Percentiles rank a stretch among this genome's conserved stretches.
Conservation (phyloP, 2,329 filamentous ascomycete genomes). For the Myriosclerotinia duriaeana region DNA sequence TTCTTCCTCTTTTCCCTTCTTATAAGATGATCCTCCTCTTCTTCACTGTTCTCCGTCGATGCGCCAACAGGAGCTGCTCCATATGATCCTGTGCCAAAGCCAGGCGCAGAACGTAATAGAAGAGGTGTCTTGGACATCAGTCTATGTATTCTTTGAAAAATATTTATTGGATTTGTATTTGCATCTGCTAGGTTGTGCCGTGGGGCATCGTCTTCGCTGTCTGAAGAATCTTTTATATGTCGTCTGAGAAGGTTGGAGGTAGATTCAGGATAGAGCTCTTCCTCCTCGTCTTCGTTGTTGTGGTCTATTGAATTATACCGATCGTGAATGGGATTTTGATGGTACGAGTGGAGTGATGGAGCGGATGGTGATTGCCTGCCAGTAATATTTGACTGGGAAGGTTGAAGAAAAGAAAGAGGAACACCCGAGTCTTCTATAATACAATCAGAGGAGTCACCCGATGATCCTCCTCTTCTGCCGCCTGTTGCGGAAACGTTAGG, state of each 20-base stretch:
- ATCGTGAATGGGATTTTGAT: neutral
- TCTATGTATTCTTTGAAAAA: slow-evolving; percentile 30
- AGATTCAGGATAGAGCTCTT: slow-evolving; percentile 37
- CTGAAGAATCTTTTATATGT: slow-evolving; percentile 28
- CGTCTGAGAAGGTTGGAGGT: slow-evolving; percentile 34
- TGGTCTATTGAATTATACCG: slow-evolving; percentile 12
- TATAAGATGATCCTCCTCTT: slow-evolving; percentile 37
- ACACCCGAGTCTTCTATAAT: slow-evolving; percentile 18
- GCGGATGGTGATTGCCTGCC: neutral
- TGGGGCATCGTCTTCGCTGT: slow-evolving; percentile 28
- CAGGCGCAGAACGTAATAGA: slow-evolving; percentile 59
- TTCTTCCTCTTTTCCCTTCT: slow-evolving; percentile 32
- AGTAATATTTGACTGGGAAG: neutral
- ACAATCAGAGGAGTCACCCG: slow-evolving; percentile 21
- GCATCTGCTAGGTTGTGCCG: slow-evolving; percentile 23
- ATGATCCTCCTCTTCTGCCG: slow-evolving; percentile 17
- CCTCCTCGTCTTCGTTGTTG: slow-evolving; percentile 27
- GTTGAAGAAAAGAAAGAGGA: slow-evolving; percentile 12
- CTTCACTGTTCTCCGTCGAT: slow-evolving; percentile 41
- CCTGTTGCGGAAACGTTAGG: slow-evolving; percentile 22
- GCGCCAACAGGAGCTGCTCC: slow-evolving; percentile 54
- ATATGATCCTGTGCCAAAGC: slow-evolving; percentile 60
- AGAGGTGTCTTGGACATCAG: slow-evolving; percentile 53
- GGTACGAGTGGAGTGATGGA: neutral
- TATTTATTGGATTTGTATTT: slow-evolving; percentile 26